Evolutionary conservation across 1,139 yeast species (phyloP).

Genomic region (Pichia cactophila): DNA sequence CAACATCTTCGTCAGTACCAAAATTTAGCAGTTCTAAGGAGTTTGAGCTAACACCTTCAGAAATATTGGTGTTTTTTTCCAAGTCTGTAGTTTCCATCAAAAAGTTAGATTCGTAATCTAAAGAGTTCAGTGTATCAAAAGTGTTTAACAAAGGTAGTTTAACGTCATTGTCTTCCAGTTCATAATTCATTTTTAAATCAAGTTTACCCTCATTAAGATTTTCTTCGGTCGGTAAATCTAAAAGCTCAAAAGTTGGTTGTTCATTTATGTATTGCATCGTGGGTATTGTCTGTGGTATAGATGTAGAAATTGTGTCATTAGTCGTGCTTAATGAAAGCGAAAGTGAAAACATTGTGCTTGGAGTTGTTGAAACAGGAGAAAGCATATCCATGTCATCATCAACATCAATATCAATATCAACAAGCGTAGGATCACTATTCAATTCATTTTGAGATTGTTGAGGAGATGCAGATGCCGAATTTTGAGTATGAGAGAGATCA

Average conservation of each 20-base stretch:
- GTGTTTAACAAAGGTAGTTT: constrained; percentile 5
- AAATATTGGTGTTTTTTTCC: neutral
- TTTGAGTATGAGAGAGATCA: constrained; percentile 26
- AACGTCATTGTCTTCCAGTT: neutral
- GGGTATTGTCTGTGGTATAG: neutral
- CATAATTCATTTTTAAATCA: constrained; percentile 5
- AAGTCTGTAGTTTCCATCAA: neutral
- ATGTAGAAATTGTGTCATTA: constrained; percentile 17
- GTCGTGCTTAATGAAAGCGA: constrained; percentile 17
- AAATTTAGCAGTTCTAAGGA: constrained; percentile 3
- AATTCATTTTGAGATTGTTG: neutral
- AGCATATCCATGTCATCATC: constrained; percentile 16
- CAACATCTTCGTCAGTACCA: constrained; percentile 16
- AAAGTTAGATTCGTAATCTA: neutral
- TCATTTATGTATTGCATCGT: constrained; percentile 6
- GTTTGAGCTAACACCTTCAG: neutral
- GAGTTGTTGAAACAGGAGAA: constrained; percentile 21
- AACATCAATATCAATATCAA: neutral
- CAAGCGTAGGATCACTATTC: constrained; percentile 2
- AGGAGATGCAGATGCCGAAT: neutral
- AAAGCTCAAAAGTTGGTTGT: constrained; percentile 9
- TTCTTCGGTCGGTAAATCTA: constrained; percentile 12
- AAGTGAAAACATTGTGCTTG: constrained; percentile 23
- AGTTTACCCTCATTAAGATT: neutral
- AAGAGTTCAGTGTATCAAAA: constrained; percentile 2